A percentile compares a stretch with the other conserved stretches of the same genome.
Conservation (phyloP, 371 early-diverging fungal genomes). For the Apophysomyces ossiformis region DNA sequence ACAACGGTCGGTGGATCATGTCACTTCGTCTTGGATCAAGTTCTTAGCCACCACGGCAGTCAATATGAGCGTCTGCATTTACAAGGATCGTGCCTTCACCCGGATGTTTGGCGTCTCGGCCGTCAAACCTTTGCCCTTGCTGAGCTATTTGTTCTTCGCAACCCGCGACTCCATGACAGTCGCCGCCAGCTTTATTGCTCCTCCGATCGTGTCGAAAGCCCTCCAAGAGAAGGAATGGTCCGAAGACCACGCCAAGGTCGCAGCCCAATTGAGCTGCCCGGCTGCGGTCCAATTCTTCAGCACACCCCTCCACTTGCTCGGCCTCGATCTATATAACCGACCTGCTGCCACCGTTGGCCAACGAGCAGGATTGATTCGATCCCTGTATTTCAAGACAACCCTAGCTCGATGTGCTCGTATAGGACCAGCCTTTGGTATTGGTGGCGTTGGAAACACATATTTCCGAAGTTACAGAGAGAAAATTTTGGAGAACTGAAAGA, state of each 20-base stretch:
- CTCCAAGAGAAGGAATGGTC: slow-evolving; percentile 26
- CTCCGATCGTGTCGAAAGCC: slow-evolving; percentile 38
- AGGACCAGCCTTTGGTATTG: slow-evolving; percentile 75
- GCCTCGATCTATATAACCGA: slow-evolving; percentile 67
- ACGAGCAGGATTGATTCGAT: slow-evolving; percentile 42
- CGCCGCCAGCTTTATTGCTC: slow-evolving; percentile 71
- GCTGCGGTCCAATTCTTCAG: slow-evolving; percentile 59
- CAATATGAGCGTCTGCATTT: slow-evolving; percentile 63
- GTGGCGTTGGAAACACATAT: slow-evolving; percentile 65
- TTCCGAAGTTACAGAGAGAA: slow-evolving; percentile 25
- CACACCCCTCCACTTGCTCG: slow-evolving; percentile 65
- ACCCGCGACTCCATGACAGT: slow-evolving; percentile 68
- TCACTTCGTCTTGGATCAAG: slow-evolving; percentile 48
- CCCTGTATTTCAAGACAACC: slow-evolving; percentile 60
- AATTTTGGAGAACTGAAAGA: background rate
- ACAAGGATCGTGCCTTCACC: slow-evolving; percentile 66
- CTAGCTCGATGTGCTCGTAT: slow-evolving; percentile 67
- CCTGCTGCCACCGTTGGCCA: slow-evolving; percentile 32
- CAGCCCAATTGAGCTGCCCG: slow-evolving; percentile 61
- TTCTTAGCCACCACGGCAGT: slow-evolving; percentile 59
- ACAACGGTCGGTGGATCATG: slow-evolving; percentile 27
- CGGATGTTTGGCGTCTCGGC: slow-evolving; percentile 61
- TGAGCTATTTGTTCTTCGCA: slow-evolving; percentile 59
- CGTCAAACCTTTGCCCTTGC: slow-evolving; percentile 50
- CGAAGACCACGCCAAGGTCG: slow-evolving; percentile 29